Evolutionary conservation across 257 asterid genomes (phyloP), one percentile per base, ranked within the genome.

Genomic region (Fraxinus cuspidata): DNA sequence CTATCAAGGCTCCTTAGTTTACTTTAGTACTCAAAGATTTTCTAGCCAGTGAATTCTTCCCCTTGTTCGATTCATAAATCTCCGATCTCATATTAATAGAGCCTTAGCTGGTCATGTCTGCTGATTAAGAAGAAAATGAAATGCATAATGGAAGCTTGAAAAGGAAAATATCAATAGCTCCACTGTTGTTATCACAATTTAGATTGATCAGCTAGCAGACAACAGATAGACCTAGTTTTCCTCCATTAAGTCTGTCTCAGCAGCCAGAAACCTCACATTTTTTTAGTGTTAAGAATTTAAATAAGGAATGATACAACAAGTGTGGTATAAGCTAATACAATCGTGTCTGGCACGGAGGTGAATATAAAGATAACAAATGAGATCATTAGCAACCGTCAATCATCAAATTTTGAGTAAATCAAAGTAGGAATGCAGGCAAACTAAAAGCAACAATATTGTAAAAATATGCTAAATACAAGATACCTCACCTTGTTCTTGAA

Each of bases 401-500:
- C 31, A 23, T 13, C 47, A 40, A 13, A 75, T 72, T 73, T 74
- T 47, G 47, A 10, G 15, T 40, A 40, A 40, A 40, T 4, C 47
- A 40, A 81, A 69, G 72, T 71, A 58, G 49, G 65, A 67, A 64
- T 67, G 69, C 64, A 53, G 64, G 25, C 19, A 0, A 63, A 64
- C 51, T 42, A 47, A 15, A 69, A 42, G 74, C 58, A 15, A n/a
- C 35, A 73, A 64, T 28, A 58, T 58, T 71, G 19, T 40, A 23
- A 72, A 63, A 71, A 25, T 47, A 16, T 31, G 71, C 58, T 10
- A 3, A 40, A 40, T 10, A 11, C 47, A 71, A 81, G 70, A 78
- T 78, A 71, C 70, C 70, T 15, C 44, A 96, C 99, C 97, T 96
- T 96, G 88, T 96, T 96, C 88, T 96, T 96, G 83, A 96, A 93